Base-by-base conservation (phyloP, 1,284 basidiomycete genomes). In the Apiotrichum veenhuisii region DNA sequence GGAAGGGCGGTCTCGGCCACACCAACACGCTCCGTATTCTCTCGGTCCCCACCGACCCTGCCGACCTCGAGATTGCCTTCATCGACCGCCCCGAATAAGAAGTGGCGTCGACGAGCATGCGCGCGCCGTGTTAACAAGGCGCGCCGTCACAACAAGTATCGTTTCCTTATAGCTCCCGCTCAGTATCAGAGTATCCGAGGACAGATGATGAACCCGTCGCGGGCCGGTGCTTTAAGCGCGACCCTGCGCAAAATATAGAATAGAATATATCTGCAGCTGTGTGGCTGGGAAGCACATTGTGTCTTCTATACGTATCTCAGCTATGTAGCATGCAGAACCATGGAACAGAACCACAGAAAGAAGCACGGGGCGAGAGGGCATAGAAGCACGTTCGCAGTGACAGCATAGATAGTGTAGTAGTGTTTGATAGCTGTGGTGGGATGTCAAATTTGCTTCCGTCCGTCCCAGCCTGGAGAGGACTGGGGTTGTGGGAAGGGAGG, bases 1-100 rank as follows among this genome's bases (percentile, higher is more conserved):
- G 95, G 95, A 94, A 95, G 80, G 92, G 92, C 53, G 95, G 96
- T 64, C 84, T 95, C 57, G 94, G 94, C 44, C 91, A 96, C 81
- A 77, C 75, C 69, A 78, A 78, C 75, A 78, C 77, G 42, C 70
- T 78, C 55, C 71, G 77, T 52, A 77, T 78, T 64, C 68, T 77
- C 55, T 74, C 71, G 63, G 91, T 94, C 49, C 91, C 91, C n/a
- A 89, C 88, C 44, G 89, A 93, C 72, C 68, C 80, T 51, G 87
- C 88, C 54, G 91, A 95, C 77, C 80, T 95, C 58, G 86, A 88
- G 76, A 73, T 88, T 77, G 58, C 62, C 38, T 56, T 41, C 56
- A 63, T 63, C 30, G 60, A 62, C 54, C 60, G 60, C 51, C 44
- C 47, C 52, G 58, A 62, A 41, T 62, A 58, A 49, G 46, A 11